phyloP scores from a whole-genome alignment of 2,329 filamentous ascomycete genomes.

The Colletotrichum graminicola region DNA sequence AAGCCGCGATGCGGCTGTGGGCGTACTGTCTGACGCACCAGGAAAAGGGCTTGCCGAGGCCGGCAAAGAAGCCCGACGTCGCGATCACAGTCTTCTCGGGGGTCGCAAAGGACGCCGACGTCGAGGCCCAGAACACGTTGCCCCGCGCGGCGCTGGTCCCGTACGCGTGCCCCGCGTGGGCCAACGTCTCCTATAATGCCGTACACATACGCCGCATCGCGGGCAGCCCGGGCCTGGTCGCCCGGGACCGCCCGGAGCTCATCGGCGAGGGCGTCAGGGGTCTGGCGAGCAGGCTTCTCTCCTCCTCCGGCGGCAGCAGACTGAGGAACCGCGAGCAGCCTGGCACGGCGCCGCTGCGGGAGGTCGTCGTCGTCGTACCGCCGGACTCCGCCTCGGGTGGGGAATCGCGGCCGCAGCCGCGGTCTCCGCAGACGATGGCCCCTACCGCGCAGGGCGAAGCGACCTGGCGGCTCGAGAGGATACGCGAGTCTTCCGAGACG shows the following conservation, averaged over 20 bases:
- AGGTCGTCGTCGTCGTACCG: constrained; percentile 48
- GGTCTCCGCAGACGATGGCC: background rate
- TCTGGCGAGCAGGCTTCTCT: constrained; percentile 56
- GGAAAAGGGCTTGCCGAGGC: constrained; percentile 47
- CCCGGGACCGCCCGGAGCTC: constrained; percentile 62
- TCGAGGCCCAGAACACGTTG: constrained; percentile 41
- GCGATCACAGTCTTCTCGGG: constrained; percentile 63
- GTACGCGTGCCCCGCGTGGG: constrained; percentile 65
- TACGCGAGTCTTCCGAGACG: constrained; percentile 39
- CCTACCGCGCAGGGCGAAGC: constrained; percentile 24
- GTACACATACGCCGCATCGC: constrained; percentile 55
- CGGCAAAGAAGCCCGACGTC: constrained; percentile 53
- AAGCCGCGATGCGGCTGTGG: constrained; percentile 70
- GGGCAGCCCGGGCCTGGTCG: constrained; percentile 59
- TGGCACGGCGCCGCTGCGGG: constrained; percentile 49
- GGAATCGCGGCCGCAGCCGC: background rate
- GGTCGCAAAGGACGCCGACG: constrained; percentile 32
- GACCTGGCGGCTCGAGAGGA: constrained; percentile 33
- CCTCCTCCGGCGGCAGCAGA: constrained; percentile 50
- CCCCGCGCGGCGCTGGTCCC: constrained; percentile 45
- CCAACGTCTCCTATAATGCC: constrained; percentile 57
- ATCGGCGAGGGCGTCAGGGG: constrained; percentile 57
- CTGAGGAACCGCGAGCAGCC: constrained; percentile 49
- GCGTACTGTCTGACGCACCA: constrained; percentile 57
- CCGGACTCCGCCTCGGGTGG: background rate